phyloP scores from a whole-genome alignment of 345 rosid genomes.

The Syzygium jambos region DNA sequence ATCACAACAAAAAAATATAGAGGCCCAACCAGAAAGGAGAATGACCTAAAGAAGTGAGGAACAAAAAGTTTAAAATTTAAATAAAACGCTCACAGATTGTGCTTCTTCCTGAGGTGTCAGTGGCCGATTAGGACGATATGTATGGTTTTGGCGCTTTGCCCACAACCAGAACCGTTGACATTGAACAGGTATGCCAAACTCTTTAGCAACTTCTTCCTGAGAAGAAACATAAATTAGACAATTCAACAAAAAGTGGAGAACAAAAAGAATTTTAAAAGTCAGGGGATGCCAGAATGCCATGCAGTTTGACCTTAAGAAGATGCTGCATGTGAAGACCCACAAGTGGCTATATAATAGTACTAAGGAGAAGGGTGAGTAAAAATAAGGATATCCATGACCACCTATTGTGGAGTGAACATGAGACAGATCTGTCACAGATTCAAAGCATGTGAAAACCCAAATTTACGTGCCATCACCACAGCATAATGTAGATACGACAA shows the following conservation, averaged over 20 bases:
- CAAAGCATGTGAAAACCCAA: background rate
- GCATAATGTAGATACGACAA: background rate
- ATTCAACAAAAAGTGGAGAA: background rate
- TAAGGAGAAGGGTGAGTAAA: background rate
- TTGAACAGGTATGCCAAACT: conserved; percentile 59
- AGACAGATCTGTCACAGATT: background rate
- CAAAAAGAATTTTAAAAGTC: background rate
- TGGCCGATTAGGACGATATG: conserved; percentile 74
- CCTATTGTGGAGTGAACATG: background rate
- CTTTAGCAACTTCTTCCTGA: conserved; percentile 74
- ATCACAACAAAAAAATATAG: background rate
- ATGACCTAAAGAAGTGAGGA: background rate
- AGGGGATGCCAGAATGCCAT: background rate
- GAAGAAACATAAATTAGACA: background rate
- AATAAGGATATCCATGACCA: background rate
- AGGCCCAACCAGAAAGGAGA: background rate
- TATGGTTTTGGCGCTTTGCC: conserved; percentile 80
- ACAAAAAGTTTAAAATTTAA: background rate
- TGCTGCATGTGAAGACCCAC: background rate
- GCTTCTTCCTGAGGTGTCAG: conserved; percentile 49
- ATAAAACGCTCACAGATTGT: conserved; percentile 38
- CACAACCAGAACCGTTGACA: conserved; percentile 71
- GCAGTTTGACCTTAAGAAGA: background rate
- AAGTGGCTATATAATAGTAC: background rate
- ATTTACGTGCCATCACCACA: background rate